A percentile compares a stretch with the other conserved stretches of the same genome.
Conservation (phyloP, 1,284 basidiomycete species). For the Puccinia novopanici region DNA sequence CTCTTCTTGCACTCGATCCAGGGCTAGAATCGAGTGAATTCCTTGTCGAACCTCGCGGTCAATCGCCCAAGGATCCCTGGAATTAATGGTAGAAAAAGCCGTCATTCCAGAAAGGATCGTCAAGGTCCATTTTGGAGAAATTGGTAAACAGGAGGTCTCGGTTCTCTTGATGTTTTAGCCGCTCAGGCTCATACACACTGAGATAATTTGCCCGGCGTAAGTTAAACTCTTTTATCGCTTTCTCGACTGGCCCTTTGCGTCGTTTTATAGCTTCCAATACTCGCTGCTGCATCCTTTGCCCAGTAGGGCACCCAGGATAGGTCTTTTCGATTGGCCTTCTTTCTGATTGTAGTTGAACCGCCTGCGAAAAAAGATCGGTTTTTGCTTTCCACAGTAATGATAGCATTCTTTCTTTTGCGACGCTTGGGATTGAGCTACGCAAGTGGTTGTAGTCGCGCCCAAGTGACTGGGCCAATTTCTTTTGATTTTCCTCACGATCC, state of each 20-base stretch:
- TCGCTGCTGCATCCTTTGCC: background rate
- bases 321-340: background rate
- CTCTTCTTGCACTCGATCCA: background rate
- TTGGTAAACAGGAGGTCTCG: background rate
- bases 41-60: background rate
- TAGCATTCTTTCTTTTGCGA: too few relatives aligned
- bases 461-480: too few relatives aligned
- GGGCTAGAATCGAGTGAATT: background rate
- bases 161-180: background rate
- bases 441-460: too few relatives aligned
- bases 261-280: background rate
- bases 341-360: background rate
- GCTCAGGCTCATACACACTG: background rate
- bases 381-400: background rate
- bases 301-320: background rate
- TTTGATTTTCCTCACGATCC: too few relatives aligned
- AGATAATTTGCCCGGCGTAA: background rate
- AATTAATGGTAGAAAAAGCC: conserved; percentile 8
- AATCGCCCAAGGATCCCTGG: background rate
- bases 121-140: background rate
- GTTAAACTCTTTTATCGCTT: background rate
- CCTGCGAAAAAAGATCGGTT: background rate
- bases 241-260: conserved; percentile 11
- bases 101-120: conserved; percentile 7
- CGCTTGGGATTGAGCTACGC: too few relatives aligned